Base-by-base conservation (phyloP, 305 asterid genomes). In the Fraxinus xanthoxyloides region DNA sequence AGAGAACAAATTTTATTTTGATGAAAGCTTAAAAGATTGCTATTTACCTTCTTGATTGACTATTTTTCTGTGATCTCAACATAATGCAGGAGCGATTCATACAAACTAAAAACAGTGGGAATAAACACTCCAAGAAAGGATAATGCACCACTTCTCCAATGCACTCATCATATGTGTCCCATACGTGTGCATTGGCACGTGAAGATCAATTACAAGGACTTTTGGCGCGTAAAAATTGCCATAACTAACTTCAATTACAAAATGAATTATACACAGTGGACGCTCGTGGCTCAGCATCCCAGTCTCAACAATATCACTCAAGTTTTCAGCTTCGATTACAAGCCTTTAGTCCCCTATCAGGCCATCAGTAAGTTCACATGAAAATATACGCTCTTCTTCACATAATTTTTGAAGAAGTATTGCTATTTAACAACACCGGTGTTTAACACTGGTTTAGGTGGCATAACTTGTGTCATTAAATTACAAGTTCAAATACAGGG, bases 141-240 rank as follows among this genome's bases (percentile, higher is more conserved):
- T 59, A 91, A 88, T 48, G 83, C 83, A 2, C 92, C 93, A n/a
- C 83, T 88, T 28, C 86, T 91, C 7, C 97, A 92, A 72, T 93
- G 95, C 85, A 93, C 97, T 0, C 90, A 82, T 40, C 97, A 93
- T 77, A 93, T 93, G 97, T 93, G 97, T 75, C 97, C 97, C 0
- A 88, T 93, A 59, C 91, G 95, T 0, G 89, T 91, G 7, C 97
- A 92, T 77, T 93, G 97, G 95, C 97, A 93, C 46, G 92, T 93
- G 28, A 93, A 93, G 88, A 77, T 89, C 81, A 93, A 93, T 81
- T 93, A 92, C 85, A 88, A 54, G 61, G 97, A 92, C 4, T 93
- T 91, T 51, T 92, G 97, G 97, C 91, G 97, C 0, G 90, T 86
- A n/a, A 93, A 93, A 85, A 77, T 93, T 9, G 91, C 97, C 36